Percentiles rank a stretch among this genome's conserved stretches.
These are phyloP conservation scores for Daldinia vernicosa DNA, from an alignment of 495 filamentous ascomycete genomes.

Conservation along the genomic window DNA sequence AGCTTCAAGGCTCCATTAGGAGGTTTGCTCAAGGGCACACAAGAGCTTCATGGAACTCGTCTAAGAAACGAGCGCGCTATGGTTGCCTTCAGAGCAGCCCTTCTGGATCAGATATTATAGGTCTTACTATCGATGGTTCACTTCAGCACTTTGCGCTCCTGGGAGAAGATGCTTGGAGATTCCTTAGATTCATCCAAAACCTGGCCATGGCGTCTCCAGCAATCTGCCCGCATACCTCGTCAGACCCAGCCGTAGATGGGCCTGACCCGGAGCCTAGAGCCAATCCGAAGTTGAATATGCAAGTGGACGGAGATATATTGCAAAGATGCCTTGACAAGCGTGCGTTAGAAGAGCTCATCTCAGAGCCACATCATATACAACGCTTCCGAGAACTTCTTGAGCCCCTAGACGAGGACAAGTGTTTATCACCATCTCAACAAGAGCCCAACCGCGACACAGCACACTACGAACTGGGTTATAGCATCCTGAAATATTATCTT, in stretches of 20 bases:
- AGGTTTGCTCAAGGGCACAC: conserved; percentile 56
- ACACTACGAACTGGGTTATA: conserved; percentile 54
- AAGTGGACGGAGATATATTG: conserved; percentile 75
- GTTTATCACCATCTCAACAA: conserved; percentile 23
- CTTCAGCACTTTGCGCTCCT: conserved; percentile 69
- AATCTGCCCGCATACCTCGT: conserved; percentile 34
- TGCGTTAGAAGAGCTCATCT: conserved; percentile 56
- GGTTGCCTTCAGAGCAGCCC: conserved; percentile 41
- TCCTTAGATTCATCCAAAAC: conserved; percentile 71
- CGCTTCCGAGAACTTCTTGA: conserved; percentile 50
- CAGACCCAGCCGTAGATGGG: conserved; percentile 31
- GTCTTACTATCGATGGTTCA: conserved; percentile 71
- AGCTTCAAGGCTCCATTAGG: conserved; percentile 59
- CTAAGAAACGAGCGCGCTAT: conserved; percentile 39
- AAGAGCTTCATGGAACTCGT: conserved; percentile 54
- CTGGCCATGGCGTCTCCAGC: conserved; percentile 51
- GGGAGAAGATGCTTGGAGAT: conserved; percentile 60
- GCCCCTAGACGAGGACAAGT: conserved; percentile 46
- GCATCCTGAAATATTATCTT: conserved; percentile 57
- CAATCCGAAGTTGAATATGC: conserved; percentile 57
- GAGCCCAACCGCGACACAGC: neutral
- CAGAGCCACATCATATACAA: conserved; percentile 28
- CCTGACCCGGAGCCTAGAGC: conserved; percentile 42
- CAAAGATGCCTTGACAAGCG: conserved; percentile 59
- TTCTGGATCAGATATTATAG: conserved; percentile 62